Conservation (phyloP, 176 grass and related monocot genomes). For the Stipa capillata region DNA sequence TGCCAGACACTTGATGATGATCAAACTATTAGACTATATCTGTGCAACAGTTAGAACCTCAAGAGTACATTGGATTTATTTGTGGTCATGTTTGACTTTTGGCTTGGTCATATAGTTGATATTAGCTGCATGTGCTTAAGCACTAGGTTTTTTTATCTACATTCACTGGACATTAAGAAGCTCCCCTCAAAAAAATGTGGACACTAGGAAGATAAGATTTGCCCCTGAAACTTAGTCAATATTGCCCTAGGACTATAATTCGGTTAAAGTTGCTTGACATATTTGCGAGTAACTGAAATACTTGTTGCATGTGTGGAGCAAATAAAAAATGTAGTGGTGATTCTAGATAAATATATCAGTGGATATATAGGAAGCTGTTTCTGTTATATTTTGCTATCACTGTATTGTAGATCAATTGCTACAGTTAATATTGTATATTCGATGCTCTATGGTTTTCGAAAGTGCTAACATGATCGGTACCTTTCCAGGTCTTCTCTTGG, state of each 20-base stretch:
- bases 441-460: not conserved
- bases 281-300: not conserved
- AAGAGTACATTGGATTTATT: not conserved
- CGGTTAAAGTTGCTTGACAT: not conserved
- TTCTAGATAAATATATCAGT: not conserved
- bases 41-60: not conserved
- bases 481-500: slow-evolving; percentile 57
- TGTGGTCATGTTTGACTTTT: not conserved
- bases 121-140: not conserved
- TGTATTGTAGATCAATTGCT: not conserved
- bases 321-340: not conserved
- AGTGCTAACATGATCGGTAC: not conserved
- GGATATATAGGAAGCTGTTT: not conserved
- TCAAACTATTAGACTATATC: not conserved
- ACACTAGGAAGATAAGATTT: not conserved
- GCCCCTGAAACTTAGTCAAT: not conserved
- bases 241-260: not conserved
- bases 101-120: not conserved
- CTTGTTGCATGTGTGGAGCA: not conserved
- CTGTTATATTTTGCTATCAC: not conserved
- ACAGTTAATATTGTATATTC: not conserved
- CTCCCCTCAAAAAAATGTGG: not conserved
- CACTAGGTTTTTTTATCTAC: not conserved
- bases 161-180: not conserved
- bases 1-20: not conserved